Base-by-base conservation (phyloP, 2,329 filamentous ascomycete species). In the Pseudocercospora cruenta region DNA sequence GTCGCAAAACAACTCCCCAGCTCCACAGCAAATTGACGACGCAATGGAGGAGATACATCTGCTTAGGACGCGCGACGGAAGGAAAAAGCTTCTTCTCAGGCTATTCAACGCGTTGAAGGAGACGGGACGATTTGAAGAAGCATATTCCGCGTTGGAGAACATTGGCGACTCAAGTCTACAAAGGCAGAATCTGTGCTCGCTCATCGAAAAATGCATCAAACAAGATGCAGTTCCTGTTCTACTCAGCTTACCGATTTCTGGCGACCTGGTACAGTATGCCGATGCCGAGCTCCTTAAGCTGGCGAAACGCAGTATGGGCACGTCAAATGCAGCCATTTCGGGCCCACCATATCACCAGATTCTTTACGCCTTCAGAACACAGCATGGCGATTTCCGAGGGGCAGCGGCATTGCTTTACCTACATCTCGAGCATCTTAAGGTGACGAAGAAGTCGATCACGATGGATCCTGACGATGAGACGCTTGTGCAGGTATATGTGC, bases 331-430 rank as follows among this genome's bases (percentile, higher is more conserved):
- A 6, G 62, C 67, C 7, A 61, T 69, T 19, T 71, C 74, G 5
- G 67, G 68, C 9, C 86, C 88, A 0, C 91, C 92, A 3, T 96
- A 94, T 76, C 92, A 95, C 76, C 91, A 94, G 73, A 90, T 97
- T 64, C 87, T 98, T 57, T 97, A 97, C 78, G 90, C 94, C 2
- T 97, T 94, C 88, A 89, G 95, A 60, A 90, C 97, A 70, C 89
- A 89, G 68, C 90, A 90, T 71, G 88, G 88, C 74, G 92, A 98
- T 80, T 96, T 93, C 83, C 91, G 94, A 53, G 95, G 94, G 59
- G 88, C 88, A 2, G 86, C 87, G 0, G 82, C 85, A 47, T 81
- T 86, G 12, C 79, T 87, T 2, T 84, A 87, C 69, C 83, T 85
- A 60, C 83, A 85, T 19, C 79, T 88, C 9, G 82, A 87, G 69